phyloP scores from a whole-genome alignment of 2,329 filamentous ascomycete genomes.

The Apiospora kogelbergensis region DNA sequence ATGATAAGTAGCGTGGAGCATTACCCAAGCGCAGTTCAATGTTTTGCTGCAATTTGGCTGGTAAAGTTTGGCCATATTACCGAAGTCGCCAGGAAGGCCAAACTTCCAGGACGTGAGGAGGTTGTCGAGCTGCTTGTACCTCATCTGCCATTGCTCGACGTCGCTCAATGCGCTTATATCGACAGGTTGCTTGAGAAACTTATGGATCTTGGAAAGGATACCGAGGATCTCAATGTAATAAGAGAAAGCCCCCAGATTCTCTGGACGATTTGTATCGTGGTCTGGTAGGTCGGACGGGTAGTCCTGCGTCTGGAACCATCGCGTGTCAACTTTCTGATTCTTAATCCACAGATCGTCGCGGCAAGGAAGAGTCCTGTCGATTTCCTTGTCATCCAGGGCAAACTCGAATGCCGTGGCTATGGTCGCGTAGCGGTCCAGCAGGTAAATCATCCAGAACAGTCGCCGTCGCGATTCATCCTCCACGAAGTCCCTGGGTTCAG shows the following conservation, averaged over 20 bases:
- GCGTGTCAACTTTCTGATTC: constrained; percentile 80
- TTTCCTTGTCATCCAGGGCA: constrained; percentile 83
- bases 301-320: constrained; percentile 68
- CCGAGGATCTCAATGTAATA: constrained; percentile 90
- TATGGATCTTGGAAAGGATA: constrained; percentile 83
- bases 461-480: constrained; percentile 85
- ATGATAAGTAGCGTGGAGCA: constrained; percentile 88
- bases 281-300: constrained; percentile 49
- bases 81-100: constrained; percentile 77
- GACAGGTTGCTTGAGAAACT: constrained; percentile 84
- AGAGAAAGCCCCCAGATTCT: constrained; percentile 84
- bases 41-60: constrained; percentile 66
- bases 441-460: constrained; percentile 92
- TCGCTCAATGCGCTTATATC: constrained; percentile 83
- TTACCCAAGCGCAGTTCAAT: constrained; percentile 82
- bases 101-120: constrained; percentile 82
- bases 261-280: constrained; percentile 66
- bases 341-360: constrained; percentile 83
- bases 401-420: constrained; percentile 92
- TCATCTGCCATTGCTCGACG: constrained; percentile 85
- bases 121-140: constrained; percentile 82
- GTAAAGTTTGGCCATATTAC: constrained; percentile 79
- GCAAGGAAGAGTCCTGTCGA: constrained; percentile 83
- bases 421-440: constrained; percentile 87
- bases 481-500: constrained; percentile 80